phyloP scores from a whole-genome alignment of 106 monocot species.

The Hemerocallis citrina region DNA sequence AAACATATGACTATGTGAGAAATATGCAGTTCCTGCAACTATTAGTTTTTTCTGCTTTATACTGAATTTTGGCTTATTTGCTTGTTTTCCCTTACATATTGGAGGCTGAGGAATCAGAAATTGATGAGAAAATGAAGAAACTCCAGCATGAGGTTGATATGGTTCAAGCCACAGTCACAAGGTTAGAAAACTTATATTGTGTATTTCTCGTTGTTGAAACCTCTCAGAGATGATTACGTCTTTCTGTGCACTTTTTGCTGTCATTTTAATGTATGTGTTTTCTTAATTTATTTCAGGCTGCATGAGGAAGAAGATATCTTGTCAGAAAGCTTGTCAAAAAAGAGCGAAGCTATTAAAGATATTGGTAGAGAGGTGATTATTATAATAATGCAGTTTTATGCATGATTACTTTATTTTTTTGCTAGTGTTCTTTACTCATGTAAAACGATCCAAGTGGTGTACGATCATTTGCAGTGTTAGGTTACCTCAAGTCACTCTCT shows the following conservation, averaged over 20 bases:
- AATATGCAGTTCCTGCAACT: neutral
- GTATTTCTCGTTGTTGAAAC: neutral
- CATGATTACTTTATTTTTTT: too few relatives aligned
- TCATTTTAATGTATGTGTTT: slow-evolving; percentile 7
- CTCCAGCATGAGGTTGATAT: slow-evolving; percentile 47
- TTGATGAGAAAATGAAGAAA: slow-evolving; percentile 36
- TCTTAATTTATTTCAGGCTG: slow-evolving; percentile 35
- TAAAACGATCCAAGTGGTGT: too few relatives aligned
- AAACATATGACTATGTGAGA: too few relatives aligned
- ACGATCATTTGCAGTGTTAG: too few relatives aligned
- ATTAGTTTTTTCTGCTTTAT: neutral
- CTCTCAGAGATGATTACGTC: neutral
- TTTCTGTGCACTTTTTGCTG: neutral
- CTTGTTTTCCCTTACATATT: slow-evolving; percentile 11
- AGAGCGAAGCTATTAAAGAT: slow-evolving; percentile 24
- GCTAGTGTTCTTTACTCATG: too few relatives aligned
- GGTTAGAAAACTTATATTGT: slow-evolving; percentile 18
- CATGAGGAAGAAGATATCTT: slow-evolving; percentile 61
- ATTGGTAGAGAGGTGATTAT: slow-evolving; percentile 82
- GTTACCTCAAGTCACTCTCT: too few relatives aligned
- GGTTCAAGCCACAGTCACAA: slow-evolving; percentile 32
- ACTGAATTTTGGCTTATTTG: neutral
- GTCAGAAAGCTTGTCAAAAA: slow-evolving; percentile 30
- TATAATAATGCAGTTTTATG: too few relatives aligned
- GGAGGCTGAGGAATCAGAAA: slow-evolving; percentile 60